A percentile compares a stretch with the other conserved stretches of the same genome.
phyloP scores from a whole-genome alignment of 202 grass and related monocot species.

The Miscanthus sacchariflorus region DNA sequence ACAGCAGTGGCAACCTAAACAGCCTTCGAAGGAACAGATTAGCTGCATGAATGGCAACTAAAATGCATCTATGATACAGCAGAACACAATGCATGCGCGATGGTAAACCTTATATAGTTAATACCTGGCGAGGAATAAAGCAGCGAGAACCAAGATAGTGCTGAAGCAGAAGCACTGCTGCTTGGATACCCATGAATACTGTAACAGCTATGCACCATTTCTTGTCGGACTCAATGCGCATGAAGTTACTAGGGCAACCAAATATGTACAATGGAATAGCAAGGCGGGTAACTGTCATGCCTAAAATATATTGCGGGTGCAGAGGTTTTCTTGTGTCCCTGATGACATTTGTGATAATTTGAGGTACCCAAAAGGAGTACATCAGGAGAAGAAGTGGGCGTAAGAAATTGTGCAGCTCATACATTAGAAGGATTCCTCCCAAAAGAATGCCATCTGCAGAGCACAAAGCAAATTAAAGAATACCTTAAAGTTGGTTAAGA shows the following conservation, averaged over 20 bases:
- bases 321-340: conserved; percentile 95
- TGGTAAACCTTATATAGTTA: conserved; percentile 32
- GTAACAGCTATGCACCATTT: conserved; percentile 87
- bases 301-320: conserved; percentile 94
- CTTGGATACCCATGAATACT: conserved; percentile 78
- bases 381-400: conserved; percentile 76
- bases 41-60: neutral
- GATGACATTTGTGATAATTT: conserved; percentile 93
- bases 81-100: conserved; percentile 1
- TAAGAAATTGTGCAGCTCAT: conserved; percentile 92
- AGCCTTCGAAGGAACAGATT: neutral
- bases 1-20: neutral
- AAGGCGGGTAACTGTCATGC: conserved; percentile 84
- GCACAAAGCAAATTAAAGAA: conserved; percentile 37
- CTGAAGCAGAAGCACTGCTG: conserved; percentile 82
- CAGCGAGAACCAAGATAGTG: conserved; percentile 97
- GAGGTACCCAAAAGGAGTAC: conserved; percentile 98
- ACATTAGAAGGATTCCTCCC: conserved; percentile 93
- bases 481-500: conserved; percentile 19
- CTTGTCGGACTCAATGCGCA: conserved; percentile 80
- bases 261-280: conserved; percentile 94
- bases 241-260: conserved; percentile 96
- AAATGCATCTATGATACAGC: neutral
- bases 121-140: conserved; percentile 97
- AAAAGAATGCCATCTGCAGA: conserved; percentile 98